These are phyloP conservation scores for Zygoascus biomembranicola DNA, from an alignment of 805 yeast genomes.

Conservation along the genomic window DNA sequence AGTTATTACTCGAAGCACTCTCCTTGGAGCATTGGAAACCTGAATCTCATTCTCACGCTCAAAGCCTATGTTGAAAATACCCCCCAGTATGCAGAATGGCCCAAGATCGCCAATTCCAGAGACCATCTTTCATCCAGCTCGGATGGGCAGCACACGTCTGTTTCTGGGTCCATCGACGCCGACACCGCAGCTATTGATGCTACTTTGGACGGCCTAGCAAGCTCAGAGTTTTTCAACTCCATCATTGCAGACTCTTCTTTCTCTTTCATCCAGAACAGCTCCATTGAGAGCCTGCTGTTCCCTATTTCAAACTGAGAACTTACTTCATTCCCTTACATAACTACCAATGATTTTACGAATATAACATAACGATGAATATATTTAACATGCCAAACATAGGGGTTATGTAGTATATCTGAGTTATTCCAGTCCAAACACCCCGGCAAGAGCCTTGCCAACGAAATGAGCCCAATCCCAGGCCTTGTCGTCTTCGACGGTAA, in stretches of 20 bases:
- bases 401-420: no score
- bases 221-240: constrained; percentile 1
- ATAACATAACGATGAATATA: no score
- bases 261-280: constrained; percentile 1
- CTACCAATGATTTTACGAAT: no score
- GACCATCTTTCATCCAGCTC: background rate
- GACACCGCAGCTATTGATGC: background rate
- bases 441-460: constrained; percentile 1
- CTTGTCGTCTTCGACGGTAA: background rate
- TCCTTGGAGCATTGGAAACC: background rate
- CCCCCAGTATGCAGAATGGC: background rate
- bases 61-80: background rate
- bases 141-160: background rate
- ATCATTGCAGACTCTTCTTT: constrained; percentile 2
- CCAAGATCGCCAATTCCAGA: no score
- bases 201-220: background rate
- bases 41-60: background rate
- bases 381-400: no score
- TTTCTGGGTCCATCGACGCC: background rate
- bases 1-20: background rate
- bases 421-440: background rate
- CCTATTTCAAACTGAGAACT: background rate
- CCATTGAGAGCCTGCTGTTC: background rate
- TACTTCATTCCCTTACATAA: no score
- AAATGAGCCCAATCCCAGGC: constrained; percentile 4